Conservation (phyloP, 129 eudicot species). For the Rutidosis leptorrhynchoides region DNA sequence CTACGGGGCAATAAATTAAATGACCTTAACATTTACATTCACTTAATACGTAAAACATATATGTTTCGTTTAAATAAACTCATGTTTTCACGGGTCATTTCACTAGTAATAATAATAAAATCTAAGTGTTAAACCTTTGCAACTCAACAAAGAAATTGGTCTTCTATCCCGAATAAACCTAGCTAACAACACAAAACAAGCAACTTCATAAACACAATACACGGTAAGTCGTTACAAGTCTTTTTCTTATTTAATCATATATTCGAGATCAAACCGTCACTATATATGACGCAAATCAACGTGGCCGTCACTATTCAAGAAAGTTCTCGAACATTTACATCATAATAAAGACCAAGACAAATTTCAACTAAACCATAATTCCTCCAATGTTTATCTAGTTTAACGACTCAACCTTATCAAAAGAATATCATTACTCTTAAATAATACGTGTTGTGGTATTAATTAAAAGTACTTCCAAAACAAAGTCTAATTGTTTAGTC, state of each 20-base stretch:
- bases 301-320: conserved; percentile 6
- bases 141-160: not conserved
- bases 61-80: no score
- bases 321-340: not conserved
- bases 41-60: no score
- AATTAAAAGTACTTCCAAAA: not conserved
- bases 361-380: not conserved
- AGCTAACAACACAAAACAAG: not conserved
- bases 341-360: not conserved
- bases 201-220: not conserved
- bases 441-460: not conserved
- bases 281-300: not conserved
- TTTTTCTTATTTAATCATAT: not conserved
- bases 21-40: no score
- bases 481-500: not conserved
- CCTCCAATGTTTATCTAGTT: conserved; percentile 1
- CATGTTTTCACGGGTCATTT: no score
- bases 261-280: not conserved
- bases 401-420: not conserved
- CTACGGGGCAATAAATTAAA: no score
- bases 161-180: not conserved
- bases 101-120: no score
- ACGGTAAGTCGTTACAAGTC: not conserved
- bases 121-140: not conserved
- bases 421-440: not conserved